Conservation (phyloP, 495 filamentous ascomycete species). For the Aspergillus hancockii region DNA sequence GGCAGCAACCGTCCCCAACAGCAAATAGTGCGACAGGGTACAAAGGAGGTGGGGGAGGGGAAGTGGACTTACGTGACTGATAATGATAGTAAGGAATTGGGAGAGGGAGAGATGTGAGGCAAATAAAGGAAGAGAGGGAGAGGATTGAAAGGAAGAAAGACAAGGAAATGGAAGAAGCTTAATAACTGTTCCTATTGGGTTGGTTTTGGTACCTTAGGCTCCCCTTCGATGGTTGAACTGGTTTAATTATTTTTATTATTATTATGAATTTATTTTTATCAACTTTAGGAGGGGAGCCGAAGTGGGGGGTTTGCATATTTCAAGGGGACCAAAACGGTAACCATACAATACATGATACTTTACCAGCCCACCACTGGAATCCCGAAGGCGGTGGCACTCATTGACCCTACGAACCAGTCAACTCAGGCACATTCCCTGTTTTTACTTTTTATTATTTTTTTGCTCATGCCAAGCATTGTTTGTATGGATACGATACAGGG, state of each 20-base stretch:
- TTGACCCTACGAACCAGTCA: background rate
- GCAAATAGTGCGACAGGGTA: slow-evolving; percentile 2
- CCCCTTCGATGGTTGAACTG: background rate
- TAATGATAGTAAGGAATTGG: background rate
- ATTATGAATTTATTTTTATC: background rate
- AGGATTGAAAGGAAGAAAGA: slow-evolving; percentile 2
- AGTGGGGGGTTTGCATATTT: slow-evolving; percentile 1
- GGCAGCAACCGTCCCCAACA: slow-evolving; percentile 14
- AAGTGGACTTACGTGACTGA: slow-evolving; percentile 1
- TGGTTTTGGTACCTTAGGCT: slow-evolving; percentile 5
- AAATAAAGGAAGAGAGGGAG: slow-evolving; percentile 10
- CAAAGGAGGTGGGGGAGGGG: slow-evolving; percentile 1
- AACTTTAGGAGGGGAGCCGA: background rate
- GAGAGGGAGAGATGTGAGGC: background rate
- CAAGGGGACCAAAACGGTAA: background rate
- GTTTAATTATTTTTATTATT: background rate
- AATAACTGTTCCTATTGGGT: background rate
- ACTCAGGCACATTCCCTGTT: background rate
- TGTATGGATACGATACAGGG: background rate
- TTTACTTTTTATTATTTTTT: background rate
- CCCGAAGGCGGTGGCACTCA: background rate
- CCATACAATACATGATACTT: background rate
- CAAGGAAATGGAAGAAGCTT: background rate
- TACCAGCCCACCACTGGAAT: slow-evolving; percentile 1
- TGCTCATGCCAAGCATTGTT: background rate